These are phyloP conservation scores for Trichoderma sp. DNA, from an alignment of 2,329 filamentous ascomycete species.

Conservation along the genomic window DNA sequence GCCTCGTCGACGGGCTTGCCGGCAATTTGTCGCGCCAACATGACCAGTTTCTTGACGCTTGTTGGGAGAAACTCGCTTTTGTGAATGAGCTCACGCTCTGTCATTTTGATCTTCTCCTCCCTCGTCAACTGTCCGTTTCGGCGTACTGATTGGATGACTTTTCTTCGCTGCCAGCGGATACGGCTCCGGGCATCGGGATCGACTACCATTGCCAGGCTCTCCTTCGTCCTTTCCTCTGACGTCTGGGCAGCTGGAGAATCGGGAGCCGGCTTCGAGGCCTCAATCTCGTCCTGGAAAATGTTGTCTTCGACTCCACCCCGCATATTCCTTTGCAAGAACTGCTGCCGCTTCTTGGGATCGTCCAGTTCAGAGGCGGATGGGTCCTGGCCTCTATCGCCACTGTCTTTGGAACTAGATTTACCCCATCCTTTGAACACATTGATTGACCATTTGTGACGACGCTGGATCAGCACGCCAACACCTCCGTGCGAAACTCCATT, in stretches of 20 bases:
- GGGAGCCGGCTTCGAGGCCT: conserved; percentile 32
- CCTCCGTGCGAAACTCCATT: neutral
- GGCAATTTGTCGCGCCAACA: conserved; percentile 80
- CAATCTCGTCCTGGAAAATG: conserved; percentile 60
- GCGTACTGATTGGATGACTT: conserved; percentile 73
- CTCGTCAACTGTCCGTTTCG: conserved; percentile 53
- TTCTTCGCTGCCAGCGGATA: conserved; percentile 75
- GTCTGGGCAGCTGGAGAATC: conserved; percentile 28
- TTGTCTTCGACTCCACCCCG: conserved; percentile 50
- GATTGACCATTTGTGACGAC: conserved; percentile 45
- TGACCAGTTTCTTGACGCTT: conserved; percentile 85
- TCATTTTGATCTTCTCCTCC: conserved; percentile 63
- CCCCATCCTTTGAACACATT: conserved; percentile 39
- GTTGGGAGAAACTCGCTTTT: conserved; percentile 76
- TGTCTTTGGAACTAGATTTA: conserved; percentile 31
- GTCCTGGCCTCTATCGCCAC: conserved; percentile 26
- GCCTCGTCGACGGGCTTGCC: conserved; percentile 95
- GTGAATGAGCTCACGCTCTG: conserved; percentile 52
- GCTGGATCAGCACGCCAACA: conserved; percentile 27
- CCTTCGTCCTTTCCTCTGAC: conserved; percentile 39
- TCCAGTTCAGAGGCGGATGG: conserved; percentile 37
- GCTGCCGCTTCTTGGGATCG: conserved; percentile 41
- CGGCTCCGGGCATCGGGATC: conserved; percentile 74
- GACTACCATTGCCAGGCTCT: conserved; percentile 59
- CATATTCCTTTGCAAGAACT: conserved; percentile 40